phyloP scores from a whole-genome alignment of 2,329 filamentous ascomycete genomes.

The Aspergillus sp. region DNA sequence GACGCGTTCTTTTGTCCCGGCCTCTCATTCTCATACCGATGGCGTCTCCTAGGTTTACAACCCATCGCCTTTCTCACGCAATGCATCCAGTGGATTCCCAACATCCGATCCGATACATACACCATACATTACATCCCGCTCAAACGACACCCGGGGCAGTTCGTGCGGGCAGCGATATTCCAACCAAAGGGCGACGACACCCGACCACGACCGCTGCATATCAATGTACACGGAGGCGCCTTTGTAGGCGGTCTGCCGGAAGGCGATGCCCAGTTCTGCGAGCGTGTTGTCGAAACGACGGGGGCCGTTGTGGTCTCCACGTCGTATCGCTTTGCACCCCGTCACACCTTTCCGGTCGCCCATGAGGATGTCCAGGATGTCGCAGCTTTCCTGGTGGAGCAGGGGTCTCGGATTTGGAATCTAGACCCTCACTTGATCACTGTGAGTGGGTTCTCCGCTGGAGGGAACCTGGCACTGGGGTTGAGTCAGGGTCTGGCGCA shows the following conservation, averaged over 20 bases:
- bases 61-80: conserved; percentile 41
- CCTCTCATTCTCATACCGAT: conserved; percentile 42
- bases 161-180: conserved; percentile 10
- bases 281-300: conserved; percentile 36
- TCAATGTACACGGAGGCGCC: conserved; percentile 15
- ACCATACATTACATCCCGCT: conserved; percentile 8
- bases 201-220: conserved; percentile 5
- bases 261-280: conserved; percentile 13
- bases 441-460: conserved; percentile 45
- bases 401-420: conserved; percentile 33
- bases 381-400: conserved; percentile 39
- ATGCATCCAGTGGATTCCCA: conserved; percentile 28
- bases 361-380: conserved; percentile 47
- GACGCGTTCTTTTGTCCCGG: conserved; percentile 36
- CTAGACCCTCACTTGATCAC: conserved; percentile 38
- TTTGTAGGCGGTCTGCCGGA: conserved; percentile 14
- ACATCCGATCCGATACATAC: conserved; percentile 14
- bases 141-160: conserved; percentile 4
- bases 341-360: conserved; percentile 41
- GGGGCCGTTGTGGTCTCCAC: conserved; percentile 42
- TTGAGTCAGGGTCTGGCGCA: conserved; percentile 24
- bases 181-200: neutral
- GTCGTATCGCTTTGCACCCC: conserved; percentile 44
- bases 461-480: conserved; percentile 45
- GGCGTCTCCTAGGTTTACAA: conserved; percentile 46